These are phyloP conservation scores for Sechiopsis laciniata DNA, from an alignment of 306 rosid genomes.

Conservation along the genomic window DNA sequence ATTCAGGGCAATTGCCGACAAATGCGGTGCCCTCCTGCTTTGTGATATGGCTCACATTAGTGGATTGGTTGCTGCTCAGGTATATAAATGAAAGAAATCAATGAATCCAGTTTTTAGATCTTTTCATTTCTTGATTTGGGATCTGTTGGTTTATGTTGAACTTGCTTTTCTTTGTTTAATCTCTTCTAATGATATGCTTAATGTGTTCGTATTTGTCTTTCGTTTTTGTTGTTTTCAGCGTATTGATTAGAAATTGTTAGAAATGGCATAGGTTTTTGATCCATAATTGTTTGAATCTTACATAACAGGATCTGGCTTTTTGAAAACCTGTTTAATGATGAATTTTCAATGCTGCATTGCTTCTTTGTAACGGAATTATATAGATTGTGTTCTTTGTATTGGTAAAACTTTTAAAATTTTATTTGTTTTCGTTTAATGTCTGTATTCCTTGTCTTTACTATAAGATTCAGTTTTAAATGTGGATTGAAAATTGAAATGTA, in stretches of 20 bases:
- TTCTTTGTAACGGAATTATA: background rate
- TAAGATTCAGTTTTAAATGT: conserved; percentile 4
- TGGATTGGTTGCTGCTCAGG: conserved; percentile 97
- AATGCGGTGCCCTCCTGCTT: conserved; percentile 77
- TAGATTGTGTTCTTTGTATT: background rate
- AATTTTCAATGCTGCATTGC: background rate
- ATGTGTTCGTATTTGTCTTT: background rate
- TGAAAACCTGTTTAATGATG: background rate
- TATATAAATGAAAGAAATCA: conserved; percentile 17
- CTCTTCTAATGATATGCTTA: background rate
- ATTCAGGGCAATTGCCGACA: conserved; percentile 61
- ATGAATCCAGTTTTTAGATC: background rate
- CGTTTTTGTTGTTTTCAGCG: background rate
- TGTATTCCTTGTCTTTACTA: background rate
- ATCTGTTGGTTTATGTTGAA: background rate
- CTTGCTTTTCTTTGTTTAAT: background rate
- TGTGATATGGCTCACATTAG: conserved; percentile 96
- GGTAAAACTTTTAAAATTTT: background rate
- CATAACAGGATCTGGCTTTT: background rate
- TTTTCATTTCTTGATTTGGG: background rate
- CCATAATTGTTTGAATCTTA: conserved; percentile 11
- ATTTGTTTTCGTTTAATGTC: background rate
- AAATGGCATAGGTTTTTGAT: background rate
- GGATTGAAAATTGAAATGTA: background rate
- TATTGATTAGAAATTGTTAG: conserved; percentile 2